Percentiles rank a stretch among this genome's conserved stretches.
Conservation (phyloP, 2,329 filamentous ascomycete species). For the Aureobasidium subglaciale region DNA sequence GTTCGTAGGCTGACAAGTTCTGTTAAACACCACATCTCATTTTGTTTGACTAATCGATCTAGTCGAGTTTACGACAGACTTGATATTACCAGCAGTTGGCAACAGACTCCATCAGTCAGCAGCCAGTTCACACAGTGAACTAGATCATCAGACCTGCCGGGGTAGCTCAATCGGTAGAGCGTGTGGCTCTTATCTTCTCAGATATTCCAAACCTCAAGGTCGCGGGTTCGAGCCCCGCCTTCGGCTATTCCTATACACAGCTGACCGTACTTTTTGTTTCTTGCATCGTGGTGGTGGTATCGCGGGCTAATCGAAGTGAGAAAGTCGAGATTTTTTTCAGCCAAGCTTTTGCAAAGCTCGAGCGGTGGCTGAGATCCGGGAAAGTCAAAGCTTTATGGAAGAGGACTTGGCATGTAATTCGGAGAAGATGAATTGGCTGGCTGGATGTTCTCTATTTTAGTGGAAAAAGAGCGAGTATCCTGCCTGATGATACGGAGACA, state of each 20-base stretch:
- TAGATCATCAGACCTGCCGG: constrained; percentile 25
- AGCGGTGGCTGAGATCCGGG: no score
- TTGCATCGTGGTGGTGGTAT: neutral
- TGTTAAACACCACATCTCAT: no score
- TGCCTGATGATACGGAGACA: no score
- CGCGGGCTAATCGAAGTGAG: no score
- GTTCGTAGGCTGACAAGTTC: no score
- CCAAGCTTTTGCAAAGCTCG: neutral
- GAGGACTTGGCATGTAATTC: neutral
- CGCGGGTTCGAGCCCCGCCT: constrained; percentile 24
- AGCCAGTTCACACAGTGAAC: constrained; percentile 3
- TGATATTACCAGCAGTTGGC: no score
- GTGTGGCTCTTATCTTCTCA: constrained; percentile 36
- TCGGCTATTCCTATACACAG: constrained; percentile 22
- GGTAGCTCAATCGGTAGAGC: constrained; percentile 44
- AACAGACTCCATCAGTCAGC: neutral
- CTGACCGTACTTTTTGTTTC: neutral
- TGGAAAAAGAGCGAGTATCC: no score
- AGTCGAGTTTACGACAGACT: no score
- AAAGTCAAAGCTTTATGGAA: neutral
- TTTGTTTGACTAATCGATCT: neutral
- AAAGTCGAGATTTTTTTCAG: neutral
- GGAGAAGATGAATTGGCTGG: no score
- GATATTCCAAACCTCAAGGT: constrained; percentile 20
- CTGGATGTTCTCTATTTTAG: no score